Evolutionary conservation across 1,139 yeast genomes (phyloP).

Genomic region (Yueomyces sp.): DNA sequence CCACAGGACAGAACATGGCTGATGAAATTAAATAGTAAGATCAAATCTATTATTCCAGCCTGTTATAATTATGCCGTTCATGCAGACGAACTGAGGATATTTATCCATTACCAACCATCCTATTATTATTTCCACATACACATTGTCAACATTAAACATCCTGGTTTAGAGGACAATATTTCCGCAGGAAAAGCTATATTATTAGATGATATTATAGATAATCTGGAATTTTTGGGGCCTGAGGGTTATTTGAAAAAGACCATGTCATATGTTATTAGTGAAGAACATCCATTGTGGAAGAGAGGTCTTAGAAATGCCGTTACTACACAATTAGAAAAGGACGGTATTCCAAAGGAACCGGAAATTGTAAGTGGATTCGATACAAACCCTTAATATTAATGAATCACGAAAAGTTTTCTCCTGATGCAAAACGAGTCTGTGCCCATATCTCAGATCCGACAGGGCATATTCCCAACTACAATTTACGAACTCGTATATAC

Average conservation of each 20-base stretch:
- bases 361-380: conserved; percentile 4
- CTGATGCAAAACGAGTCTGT: no score
- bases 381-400: background rate
- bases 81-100: conserved; percentile 47
- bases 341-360: conserved; percentile 18
- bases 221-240: conserved; percentile 40
- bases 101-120: conserved; percentile 88
- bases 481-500: no score
- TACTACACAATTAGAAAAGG: conserved; percentile 13
- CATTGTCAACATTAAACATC: conserved; percentile 63
- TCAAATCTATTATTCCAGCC: conserved; percentile 36
- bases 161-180: conserved; percentile 62
- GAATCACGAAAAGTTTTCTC: no score
- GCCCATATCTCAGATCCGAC: no score
- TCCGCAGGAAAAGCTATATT: conserved; percentile 72
- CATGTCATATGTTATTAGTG: conserved; percentile 53
- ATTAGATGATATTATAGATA: conserved; percentile 72
- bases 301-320: conserved; percentile 19
- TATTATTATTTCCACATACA: conserved; percentile 93
- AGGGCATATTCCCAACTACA: no score
- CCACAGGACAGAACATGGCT: conserved; percentile 48
- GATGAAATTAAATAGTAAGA: conserved; percentile 30
- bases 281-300: conserved; percentile 67
- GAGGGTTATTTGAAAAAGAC: conserved; percentile 38
- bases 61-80: conserved; percentile 28